Evolutionary conservation across 2,329 filamentous ascomycete genomes (phyloP).

Genomic region (Fusarium nisikadoi): DNA sequence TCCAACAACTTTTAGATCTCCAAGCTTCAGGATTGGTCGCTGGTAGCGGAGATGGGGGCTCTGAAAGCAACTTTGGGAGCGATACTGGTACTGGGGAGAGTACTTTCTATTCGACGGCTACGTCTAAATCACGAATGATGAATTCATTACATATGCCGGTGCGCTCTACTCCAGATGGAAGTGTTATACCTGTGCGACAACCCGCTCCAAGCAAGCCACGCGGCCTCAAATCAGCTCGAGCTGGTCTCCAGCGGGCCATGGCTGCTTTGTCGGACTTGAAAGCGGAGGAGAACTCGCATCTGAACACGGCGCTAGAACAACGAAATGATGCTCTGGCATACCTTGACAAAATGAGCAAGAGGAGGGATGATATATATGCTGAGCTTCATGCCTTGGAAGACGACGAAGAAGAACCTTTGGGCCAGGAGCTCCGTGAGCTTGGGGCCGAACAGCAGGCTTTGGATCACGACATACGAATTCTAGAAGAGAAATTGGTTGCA

Average conservation of each 20-base stretch:
- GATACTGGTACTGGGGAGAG: slow-evolving; percentile 55
- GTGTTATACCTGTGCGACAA: slow-evolving; percentile 70
- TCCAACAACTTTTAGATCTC: slow-evolving; percentile 60
- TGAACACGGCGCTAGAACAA: slow-evolving; percentile 66
- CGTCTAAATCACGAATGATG: slow-evolving; percentile 53
- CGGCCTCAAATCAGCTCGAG: slow-evolving; percentile 71
- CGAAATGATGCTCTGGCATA: slow-evolving; percentile 68
- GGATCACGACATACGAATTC: slow-evolving; percentile 70
- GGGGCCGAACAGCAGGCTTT: slow-evolving; percentile 64
- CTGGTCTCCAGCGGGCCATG: slow-evolving; percentile 72
- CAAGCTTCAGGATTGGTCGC: slow-evolving; percentile 59
- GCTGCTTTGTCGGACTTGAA: slow-evolving; percentile 73
- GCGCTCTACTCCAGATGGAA: slow-evolving; percentile 54
- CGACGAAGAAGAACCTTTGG: slow-evolving; percentile 67
- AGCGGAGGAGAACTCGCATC: slow-evolving; percentile 71
- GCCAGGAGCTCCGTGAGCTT: slow-evolving; percentile 69
- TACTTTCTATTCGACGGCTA: slow-evolving; percentile 54
- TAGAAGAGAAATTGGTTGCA: slow-evolving; percentile 71
- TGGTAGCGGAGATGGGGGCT: slow-evolving; percentile 46
- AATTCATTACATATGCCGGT: slow-evolving; percentile 56
- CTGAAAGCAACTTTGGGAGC: slow-evolving; percentile 43
- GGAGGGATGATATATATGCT: slow-evolving; percentile 60
- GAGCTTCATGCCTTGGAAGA: slow-evolving; percentile 66
- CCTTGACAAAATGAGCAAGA: slow-evolving; percentile 63
- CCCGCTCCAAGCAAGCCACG: slow-evolving; percentile 61